Evolutionary conservation across 345 rosid species (phyloP), one percentile per base, ranked within the genome.

Genomic region (Bretschneidera sinensis): DNA sequence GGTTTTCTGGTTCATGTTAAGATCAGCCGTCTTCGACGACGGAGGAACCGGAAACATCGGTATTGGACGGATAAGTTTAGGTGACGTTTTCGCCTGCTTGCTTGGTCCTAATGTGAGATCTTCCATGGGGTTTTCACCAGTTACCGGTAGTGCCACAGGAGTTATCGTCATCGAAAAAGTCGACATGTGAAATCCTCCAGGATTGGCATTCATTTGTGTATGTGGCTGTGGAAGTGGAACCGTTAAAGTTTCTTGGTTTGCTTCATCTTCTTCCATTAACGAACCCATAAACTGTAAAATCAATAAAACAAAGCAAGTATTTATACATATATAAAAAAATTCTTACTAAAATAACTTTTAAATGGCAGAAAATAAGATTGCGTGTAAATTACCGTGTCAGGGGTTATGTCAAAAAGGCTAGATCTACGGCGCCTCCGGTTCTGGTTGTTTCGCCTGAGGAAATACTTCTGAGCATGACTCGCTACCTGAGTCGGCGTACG

Each of bases 401-500:
- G 76, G 48, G 85, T 81, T 71, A 87, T 85, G 31, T 87, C 95
- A 43, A 87, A 87, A 61, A 87, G 86, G 56, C 95, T 87, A 24
- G 88, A 85, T 74, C 89, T 68, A 9, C 95, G 91, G 16, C 95
- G 91, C 20, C 91, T 71, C 17, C 91, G 83, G 54, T 73, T 83
- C 43, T 78, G 91, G 60, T 78, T 84, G 5, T 50, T 78, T 1
- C 86, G 83, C 33, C 95, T 79, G 67, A 87, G 88, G 61, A 87
- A 87, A 57, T 87, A 84, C 64, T 87, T 87, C 69, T 87, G 95
- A 63, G 95, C 95, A 67, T 87, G 95, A 57, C 95, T 87, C 6
- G 95, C 95, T 17, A 87, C 95, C 58, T 87, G 95, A 4, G 95
- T 84, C 2, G 95, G 91, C 2, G 95, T 84, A 24, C 95, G 83